A percentile compares a stretch with the other conserved stretches of the same genome.
These are phyloP conservation scores for Geranium brycei DNA, from an alignment of 345 rosid genomes.

Conservation along the genomic window DNA sequence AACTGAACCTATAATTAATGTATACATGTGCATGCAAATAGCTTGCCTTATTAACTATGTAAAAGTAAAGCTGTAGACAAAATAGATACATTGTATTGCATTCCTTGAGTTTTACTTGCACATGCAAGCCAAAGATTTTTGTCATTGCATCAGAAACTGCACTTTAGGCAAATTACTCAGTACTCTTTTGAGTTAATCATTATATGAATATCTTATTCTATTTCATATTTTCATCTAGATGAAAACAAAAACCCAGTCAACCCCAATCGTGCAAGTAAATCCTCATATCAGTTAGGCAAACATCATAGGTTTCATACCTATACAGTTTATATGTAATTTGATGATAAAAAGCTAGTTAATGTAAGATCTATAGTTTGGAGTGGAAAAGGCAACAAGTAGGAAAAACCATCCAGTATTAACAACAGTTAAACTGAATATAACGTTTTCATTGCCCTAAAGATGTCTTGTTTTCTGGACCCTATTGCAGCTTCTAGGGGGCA, in stretches of 20 bases:
- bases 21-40: neutral
- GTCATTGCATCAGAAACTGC: neutral
- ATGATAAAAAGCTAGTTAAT: neutral
- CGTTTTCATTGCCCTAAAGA: neutral
- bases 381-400: neutral
- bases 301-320: neutral
- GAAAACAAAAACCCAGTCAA: neutral
- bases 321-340: neutral
- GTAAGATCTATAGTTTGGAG: neutral
- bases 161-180: neutral
- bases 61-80: neutral
- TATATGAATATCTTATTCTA: neutral
- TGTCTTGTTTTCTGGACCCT: neutral
- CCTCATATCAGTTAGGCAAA: neutral
- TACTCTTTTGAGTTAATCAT: no score
- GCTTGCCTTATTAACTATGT: neutral
- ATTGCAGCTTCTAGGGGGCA: no score
- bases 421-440: neutral
- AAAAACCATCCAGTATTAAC: neutral
- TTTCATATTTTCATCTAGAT: neutral
- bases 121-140: neutral
- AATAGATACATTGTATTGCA: neutral
- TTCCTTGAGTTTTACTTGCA: neutral
- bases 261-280: neutral
- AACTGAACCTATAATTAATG: neutral